Conservation (phyloP, 129 eudicot genomes). For the Centrapalus pauciflorus region DNA sequence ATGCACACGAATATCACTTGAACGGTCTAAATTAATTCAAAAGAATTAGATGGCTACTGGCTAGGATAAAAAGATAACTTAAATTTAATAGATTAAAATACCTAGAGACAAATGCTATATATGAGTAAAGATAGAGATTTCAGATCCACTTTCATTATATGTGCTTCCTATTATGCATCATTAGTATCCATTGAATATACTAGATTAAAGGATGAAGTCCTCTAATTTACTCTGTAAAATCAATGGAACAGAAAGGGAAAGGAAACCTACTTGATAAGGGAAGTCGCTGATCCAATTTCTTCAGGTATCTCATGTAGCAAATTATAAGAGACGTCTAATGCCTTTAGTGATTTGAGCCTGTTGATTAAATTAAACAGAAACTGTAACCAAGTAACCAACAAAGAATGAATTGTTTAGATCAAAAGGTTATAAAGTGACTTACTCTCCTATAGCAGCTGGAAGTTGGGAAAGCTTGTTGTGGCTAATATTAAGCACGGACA, state of each 20-base stretch:
- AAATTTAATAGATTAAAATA: too few relatives aligned
- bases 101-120: too few relatives aligned
- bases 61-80: too few relatives aligned
- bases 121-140: too few relatives aligned
- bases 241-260: not conserved
- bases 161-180: not conserved
- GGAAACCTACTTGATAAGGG: conserved; percentile 76
- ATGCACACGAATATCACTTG: too few relatives aligned
- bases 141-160: not conserved
- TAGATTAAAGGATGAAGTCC: not conserved
- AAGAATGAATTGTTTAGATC: not conserved
- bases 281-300: conserved; percentile 73
- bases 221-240: not conserved
- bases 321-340: conserved; percentile 77
- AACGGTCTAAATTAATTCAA: too few relatives aligned
- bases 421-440: conserved; percentile 23
- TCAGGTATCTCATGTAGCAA: conserved; percentile 53
- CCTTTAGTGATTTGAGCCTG: conserved; percentile 79
- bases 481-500: conserved; percentile 71
- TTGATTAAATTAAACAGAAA: not conserved
- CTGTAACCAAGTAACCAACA: not conserved
- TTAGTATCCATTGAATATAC: not conserved
- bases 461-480: conserved; percentile 85
- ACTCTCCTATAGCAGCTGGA: conserved; percentile 96
- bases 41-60: too few relatives aligned